A percentile compares a stretch with the other conserved stretches of the same genome.
Evolutionary conservation across 1,139 yeast species (phyloP).

Genomic region (Kodamaea derodonti): DNA sequence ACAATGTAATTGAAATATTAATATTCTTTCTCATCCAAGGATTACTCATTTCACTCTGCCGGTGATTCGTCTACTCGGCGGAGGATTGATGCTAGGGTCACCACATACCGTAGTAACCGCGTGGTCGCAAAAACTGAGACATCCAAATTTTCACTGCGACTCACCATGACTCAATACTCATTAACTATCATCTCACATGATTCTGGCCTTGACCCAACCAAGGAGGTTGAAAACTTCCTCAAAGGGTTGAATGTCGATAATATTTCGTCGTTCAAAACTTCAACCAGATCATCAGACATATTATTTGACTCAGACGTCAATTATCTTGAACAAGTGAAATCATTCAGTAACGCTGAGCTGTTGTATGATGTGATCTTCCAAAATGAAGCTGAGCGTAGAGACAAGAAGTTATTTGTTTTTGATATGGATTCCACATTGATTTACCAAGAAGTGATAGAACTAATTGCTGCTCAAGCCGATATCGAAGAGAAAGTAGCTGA

Average conservation of each 20-base stretch:
- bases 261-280: conserved; percentile 10
- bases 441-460: conserved; percentile 93
- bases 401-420: conserved; percentile 72
- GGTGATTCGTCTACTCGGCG: too few species aligned
- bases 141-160: neutral
- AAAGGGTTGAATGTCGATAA: conserved; percentile 3
- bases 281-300: conserved; percentile 13
- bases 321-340: conserved; percentile 6
- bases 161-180: conserved; percentile 2
- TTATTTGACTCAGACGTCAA: conserved; percentile 7
- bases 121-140: too few species aligned
- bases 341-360: conserved; percentile 6
- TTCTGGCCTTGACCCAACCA: neutral
- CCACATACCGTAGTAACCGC: too few species aligned
- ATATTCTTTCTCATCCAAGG: too few species aligned
- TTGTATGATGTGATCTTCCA: conserved; percentile 37
- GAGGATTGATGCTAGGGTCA: too few species aligned
- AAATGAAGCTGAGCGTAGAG: conserved; percentile 27
- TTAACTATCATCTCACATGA: conserved; percentile 8
- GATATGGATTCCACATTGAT: conserved; percentile 98
- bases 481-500: conserved; percentile 72
- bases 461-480: conserved; percentile 85
- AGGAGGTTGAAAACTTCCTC: neutral
- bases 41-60: too few species aligned
- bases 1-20: too few species aligned